phyloP scores from a whole-genome alignment of 2,329 filamentous ascomycete genomes.

The Cytospora schulzeri region DNA sequence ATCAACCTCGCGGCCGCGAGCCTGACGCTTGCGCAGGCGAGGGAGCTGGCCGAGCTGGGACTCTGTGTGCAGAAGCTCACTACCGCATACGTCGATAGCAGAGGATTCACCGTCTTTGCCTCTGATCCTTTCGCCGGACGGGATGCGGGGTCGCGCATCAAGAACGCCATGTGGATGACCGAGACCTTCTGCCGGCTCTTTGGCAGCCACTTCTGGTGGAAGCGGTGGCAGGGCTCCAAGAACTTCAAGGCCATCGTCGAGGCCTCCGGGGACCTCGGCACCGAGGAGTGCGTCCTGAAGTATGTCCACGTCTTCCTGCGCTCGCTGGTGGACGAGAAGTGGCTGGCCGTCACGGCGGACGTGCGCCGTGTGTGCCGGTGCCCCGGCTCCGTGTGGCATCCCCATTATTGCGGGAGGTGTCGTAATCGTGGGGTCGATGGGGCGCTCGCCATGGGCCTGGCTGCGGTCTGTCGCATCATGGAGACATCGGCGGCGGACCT shows the following conservation, averaged over 20 bases:
- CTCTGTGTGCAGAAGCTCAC: neutral
- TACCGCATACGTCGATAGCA: neutral
- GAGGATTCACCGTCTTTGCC: too few species aligned
- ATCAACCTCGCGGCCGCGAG: neutral
- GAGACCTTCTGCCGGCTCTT: conserved; percentile 5
- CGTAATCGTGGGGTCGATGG: neutral
- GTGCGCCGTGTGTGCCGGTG: too few species aligned
- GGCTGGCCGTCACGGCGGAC: too few species aligned
- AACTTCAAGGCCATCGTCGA: too few species aligned
- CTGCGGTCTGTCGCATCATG: neutral
- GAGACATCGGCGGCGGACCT: neutral
- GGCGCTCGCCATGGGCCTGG: neutral
- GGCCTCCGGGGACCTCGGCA: too few species aligned
- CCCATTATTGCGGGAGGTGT: neutral
- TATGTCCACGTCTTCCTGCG: too few species aligned
- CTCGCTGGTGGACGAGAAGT: too few species aligned
- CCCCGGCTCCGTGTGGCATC: too few species aligned
- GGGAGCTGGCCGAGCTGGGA: neutral
- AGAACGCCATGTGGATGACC: neutral
- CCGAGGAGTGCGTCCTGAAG: too few species aligned
- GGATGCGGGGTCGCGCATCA: neutral
- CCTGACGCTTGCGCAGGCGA: neutral
- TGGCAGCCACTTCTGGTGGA: neutral
- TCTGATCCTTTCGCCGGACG: too few species aligned
- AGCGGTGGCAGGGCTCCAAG: too few species aligned